Evolutionary conservation across 345 rosid species (phyloP).

Genomic region (Citrus reticulata): DNA sequence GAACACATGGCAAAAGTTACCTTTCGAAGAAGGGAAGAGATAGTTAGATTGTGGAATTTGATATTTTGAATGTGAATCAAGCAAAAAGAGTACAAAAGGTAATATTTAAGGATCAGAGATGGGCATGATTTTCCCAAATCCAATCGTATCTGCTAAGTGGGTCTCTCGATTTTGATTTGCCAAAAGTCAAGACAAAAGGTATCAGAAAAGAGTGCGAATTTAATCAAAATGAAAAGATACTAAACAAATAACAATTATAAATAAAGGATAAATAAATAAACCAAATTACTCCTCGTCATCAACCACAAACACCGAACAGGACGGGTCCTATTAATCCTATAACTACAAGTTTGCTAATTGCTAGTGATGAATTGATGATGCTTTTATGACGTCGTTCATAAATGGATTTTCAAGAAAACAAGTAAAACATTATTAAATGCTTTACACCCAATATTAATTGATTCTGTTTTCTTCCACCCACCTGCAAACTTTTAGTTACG

Average conservation of each 20-base stretch:
- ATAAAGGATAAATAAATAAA: background rate
- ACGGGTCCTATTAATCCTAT: background rate
- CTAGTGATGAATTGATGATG: constrained; percentile 9
- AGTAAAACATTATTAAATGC: background rate
- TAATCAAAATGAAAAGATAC: background rate
- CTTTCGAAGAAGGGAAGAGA: background rate
- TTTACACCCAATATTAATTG: background rate
- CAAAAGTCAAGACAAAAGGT: constrained; percentile 1
- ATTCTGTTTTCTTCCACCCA: background rate
- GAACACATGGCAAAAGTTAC: background rate
- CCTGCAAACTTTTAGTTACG: background rate
- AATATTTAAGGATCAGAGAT: background rate
- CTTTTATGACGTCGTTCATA: constrained; percentile 7
- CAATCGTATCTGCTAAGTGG: constrained; percentile 13
- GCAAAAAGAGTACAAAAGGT: background rate
- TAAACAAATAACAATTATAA: background rate
- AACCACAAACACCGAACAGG: background rate
- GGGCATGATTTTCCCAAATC: constrained; percentile 10
- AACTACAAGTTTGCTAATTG: background rate
- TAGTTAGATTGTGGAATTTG: background rate
- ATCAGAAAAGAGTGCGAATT: background rate
- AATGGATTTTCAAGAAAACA: background rate
- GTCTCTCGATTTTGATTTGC: constrained; percentile 14
- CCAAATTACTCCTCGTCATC: background rate
- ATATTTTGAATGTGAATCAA: background rate